Base-by-base conservation (phyloP, 129 eudicot genomes). In the Dittrichia graveolens region DNA sequence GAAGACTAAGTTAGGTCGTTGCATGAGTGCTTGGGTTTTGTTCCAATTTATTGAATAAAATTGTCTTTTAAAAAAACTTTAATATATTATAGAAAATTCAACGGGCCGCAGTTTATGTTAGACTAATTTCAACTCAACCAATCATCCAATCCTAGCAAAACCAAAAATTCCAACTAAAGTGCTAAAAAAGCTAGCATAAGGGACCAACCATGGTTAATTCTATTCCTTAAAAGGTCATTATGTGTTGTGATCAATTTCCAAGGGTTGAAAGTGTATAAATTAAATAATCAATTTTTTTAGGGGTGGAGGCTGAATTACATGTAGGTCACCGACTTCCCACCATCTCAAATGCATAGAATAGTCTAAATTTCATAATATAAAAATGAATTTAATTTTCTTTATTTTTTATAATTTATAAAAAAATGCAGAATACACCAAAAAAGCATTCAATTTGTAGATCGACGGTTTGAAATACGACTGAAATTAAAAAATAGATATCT, bases 301-400 rank as follows among this genome's bases (percentile, higher is more conserved):
- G 35, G 69, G n/a, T n/a, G n/a, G 35, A 9, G 61, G 61, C 50
- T 16, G 58, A 60, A 35, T 61, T 61, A 47, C 35, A 49, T 72
- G 45, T 57, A 57, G 77, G 78, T 52, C 69, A 73, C 78, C 78
- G 43, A 41, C 62, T 43, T 61, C 69, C 67, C 61, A 39, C 78
- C 78, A 47, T 38, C 78, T 73, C 70, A 38, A 59, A 8, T 59
- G 76, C 68, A 58, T 72, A 45, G 39, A 12, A 72, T 41, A 19
- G 6, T 58, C 31, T 56, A 41, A 41, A 19, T 56, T 19, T 62
- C 0, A 8, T 41, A 62, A n/a, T 1, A 42, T 8, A 62, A 40
- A 1, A 7, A 14, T 40, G 13, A 31, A 5, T 55, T 18, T 6
- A 6, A 55, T 35, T 5, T 55, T 55, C 61, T 19, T 24, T 24